Base-by-base conservation (phyloP, 1,284 basidiomycete species). In the Pseudomicrostroma phylloplanum region DNA sequence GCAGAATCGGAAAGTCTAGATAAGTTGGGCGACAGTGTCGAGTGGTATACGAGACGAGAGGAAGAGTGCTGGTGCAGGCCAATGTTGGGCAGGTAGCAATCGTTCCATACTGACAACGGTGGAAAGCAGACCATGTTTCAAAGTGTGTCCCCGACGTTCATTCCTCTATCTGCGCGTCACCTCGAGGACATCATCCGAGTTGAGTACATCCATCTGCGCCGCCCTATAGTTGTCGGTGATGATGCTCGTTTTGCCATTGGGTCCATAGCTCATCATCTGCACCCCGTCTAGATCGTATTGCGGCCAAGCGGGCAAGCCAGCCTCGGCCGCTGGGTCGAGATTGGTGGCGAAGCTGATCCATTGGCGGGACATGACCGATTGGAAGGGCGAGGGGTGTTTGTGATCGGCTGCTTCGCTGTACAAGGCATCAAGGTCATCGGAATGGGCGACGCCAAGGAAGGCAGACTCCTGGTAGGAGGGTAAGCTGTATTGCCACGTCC, bases 401-500 rank as follows among this genome's bases (percentile, higher is more conserved):
- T 36, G 17, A 19, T 23, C 21, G 8, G 40, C 48, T 36, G 30
- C 30, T 36, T 4, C 30, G 30, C 30, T 36, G 30, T 36, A 36
- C 30, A 36, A 9, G 21, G 19, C 17, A 43, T 62, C 23, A 1
- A 64, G 49, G 42, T 64, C 63, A 12, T 53, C 19, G 40, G 55
- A 51, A 49, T 64, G 63, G 6, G 63, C 61, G 19, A 63, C 49
- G 13, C 63, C 63, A 12, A 64, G 23, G 11, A 8, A 25, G 26
- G 26, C 42, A 15, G 63, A 21, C 36, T 26, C 49, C 17, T 42
- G 21, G 3, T 19, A 7, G 15, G 17, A 12, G 19, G 40, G 41
- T 17, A 58, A 23, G 15, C 55, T 42, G 25, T 26, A 64, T 7
- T 42, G 23, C 23, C 59, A 64, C 21, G 55, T 54, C 42, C 56